phyloP scores from a whole-genome alignment of 345 rosid species.

The Euphorbia peplus region DNA sequence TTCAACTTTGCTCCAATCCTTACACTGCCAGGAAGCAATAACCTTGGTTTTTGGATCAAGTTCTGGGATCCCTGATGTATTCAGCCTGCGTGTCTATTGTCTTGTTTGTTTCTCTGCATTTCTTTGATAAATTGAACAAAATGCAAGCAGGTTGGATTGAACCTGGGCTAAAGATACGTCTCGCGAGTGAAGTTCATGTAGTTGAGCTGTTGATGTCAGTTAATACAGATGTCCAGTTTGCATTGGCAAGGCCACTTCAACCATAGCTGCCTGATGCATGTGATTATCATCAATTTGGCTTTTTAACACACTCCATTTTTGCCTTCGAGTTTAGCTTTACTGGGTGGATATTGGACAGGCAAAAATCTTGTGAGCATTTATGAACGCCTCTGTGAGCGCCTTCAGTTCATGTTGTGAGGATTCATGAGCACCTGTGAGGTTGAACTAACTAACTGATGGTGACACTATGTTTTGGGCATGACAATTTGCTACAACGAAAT shows the following conservation, averaged over 20 bases:
- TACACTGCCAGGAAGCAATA: no score
- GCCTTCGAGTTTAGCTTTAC: neutral
- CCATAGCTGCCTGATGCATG: slow-evolving; percentile 11
- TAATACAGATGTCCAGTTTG: slow-evolving; percentile 49
- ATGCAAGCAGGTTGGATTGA: slow-evolving; percentile 55
- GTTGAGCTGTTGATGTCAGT: slow-evolving; percentile 68
- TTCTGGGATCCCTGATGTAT: no score
- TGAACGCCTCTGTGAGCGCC: neutral
- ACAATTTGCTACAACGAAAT: no score
- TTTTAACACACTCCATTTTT: neutral
- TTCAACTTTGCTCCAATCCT: no score
- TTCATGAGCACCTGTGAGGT: no score
- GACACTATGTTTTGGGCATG: no score
- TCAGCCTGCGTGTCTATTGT: no score
- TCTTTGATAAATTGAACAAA: slow-evolving; percentile 6
- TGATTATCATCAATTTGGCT: neutral
- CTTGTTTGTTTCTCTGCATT: neutral
- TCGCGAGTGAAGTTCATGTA: slow-evolving; percentile 45
- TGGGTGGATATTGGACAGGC: neutral
- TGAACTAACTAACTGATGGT: no score
- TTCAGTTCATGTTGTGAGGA: no score
- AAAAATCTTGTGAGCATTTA: neutral
- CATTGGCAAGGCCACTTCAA: slow-evolving; percentile 57
- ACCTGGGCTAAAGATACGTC: slow-evolving; percentile 45
- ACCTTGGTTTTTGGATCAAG: no score